Percentiles rank a stretch among this genome's conserved stretches.
Evolutionary conservation across 2,329 filamentous ascomycete species (phyloP).

Genomic region (Tolypocladium tundrense): DNA sequence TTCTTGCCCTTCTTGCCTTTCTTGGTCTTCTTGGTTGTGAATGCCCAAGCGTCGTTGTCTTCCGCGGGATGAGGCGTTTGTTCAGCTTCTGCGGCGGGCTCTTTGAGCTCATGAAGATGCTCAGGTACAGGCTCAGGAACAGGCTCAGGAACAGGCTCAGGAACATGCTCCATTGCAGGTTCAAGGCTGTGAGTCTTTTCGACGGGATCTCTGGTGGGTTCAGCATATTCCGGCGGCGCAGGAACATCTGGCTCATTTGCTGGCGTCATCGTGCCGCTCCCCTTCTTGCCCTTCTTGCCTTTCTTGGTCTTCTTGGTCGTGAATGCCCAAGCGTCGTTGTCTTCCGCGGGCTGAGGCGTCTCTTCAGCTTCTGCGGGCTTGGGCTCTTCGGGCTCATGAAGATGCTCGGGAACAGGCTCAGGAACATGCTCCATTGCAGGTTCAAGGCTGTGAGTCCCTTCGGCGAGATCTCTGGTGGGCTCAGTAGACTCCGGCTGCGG

Average conservation of each 20-base stretch:
- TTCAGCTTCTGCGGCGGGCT: background rate
- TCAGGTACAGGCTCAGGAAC: background rate
- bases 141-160: background rate
- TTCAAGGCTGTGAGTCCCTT: background rate
- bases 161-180: background rate
- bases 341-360: background rate
- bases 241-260: background rate
- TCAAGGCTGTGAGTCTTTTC: background rate
- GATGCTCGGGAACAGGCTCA: background rate
- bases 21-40: background rate
- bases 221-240: background rate
- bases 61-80: background rate
- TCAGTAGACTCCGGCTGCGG: background rate
- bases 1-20: no score
- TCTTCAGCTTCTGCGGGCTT: background rate
- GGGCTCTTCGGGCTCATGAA: background rate
- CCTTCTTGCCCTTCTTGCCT: constrained; percentile 1
- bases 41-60: constrained; percentile 1
- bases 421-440: background rate
- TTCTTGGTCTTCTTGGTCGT: constrained; percentile 6
- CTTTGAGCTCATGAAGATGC: background rate
- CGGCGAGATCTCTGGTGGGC: background rate
- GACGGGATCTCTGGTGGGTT: background rate
- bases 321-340: background rate
- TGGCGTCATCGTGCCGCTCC: background rate